A percentile compares a stretch with the other conserved stretches of the same genome.
Conservation (phyloP, 2,329 filamentous ascomycete genomes). For the Colletotrichum karsti region DNA sequence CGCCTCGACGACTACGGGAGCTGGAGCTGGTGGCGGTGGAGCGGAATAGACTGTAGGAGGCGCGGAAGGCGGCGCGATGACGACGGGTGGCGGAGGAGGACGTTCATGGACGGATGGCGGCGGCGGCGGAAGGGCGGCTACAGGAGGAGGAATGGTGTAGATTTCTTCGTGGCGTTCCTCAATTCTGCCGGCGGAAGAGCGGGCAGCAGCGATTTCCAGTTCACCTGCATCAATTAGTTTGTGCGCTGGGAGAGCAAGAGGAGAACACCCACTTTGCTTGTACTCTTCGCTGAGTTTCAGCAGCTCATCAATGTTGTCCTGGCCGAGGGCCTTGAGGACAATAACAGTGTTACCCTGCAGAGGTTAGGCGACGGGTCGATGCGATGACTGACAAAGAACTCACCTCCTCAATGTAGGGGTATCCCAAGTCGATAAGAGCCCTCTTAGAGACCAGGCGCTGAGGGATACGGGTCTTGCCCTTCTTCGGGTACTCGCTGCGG, state of each 20-base stretch:
- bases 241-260: background rate
- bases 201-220: constrained; percentile 51
- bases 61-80: constrained; percentile 41
- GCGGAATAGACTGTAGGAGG: constrained; percentile 38
- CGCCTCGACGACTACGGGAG: constrained; percentile 43
- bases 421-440: constrained; percentile 84
- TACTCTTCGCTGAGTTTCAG: constrained; percentile 85
- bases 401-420: constrained; percentile 89
- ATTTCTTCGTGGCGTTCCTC: constrained; percentile 59
- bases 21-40: constrained; percentile 31
- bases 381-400: constrained; percentile 35
- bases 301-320: constrained; percentile 90
- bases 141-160: constrained; percentile 39
- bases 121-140: constrained; percentile 34
- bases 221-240: constrained; percentile 44
- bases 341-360: constrained; percentile 80
- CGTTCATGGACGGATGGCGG: constrained; percentile 33
- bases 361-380: constrained; percentile 10
- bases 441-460: constrained; percentile 80
- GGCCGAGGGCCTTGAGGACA: constrained; percentile 84
- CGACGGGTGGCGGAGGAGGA: constrained; percentile 17
- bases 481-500: constrained; percentile 77
- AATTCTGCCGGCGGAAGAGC: constrained; percentile 55
- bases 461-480: constrained; percentile 90
- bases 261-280: constrained; percentile 58